phyloP scores from a whole-genome alignment of 2,329 filamentous ascomycete species.

The Sordariomycetes sp. region DNA sequence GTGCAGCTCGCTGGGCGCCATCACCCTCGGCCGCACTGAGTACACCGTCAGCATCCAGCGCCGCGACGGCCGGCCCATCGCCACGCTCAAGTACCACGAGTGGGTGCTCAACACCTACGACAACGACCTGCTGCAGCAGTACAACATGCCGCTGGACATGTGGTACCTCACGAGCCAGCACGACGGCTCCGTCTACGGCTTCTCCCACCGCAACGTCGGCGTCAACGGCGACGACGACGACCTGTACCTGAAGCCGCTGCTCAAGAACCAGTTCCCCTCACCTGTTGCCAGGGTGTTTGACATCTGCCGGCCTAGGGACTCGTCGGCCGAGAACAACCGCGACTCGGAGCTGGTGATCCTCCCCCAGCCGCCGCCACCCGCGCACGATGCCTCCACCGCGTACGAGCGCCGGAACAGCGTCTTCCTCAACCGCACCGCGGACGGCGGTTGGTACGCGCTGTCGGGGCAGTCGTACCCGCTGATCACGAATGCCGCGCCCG shows the following conservation, averaged over 20 bases:
- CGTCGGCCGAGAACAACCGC: conserved; percentile 51
- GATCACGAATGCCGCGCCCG: conserved; percentile 56
- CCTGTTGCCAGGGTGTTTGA: conserved; percentile 87
- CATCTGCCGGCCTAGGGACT: conserved; percentile 62
- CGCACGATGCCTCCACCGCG: conserved; percentile 34
- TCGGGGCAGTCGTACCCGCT: conserved; percentile 80
- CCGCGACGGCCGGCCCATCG: conserved; percentile 63
- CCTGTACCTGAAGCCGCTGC: conserved; percentile 31
- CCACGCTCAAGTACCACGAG: conserved; percentile 85
- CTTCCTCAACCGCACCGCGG: conserved; percentile 77
- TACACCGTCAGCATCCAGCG: conserved; percentile 83
- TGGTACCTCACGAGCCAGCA: conserved; percentile 82
- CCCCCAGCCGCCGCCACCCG: conserved; percentile 67
- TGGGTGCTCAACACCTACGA: conserved; percentile 92
- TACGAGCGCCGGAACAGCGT: conserved; percentile 53
- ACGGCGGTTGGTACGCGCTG: conserved; percentile 89
- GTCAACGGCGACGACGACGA: conserved; percentile 20
- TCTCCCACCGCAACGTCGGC: conserved; percentile 36
- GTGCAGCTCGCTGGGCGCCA: conserved; percentile 68
- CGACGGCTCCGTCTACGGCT: conserved; percentile 67
- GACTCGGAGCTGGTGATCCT: conserved; percentile 63
- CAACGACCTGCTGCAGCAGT: conserved; percentile 75
- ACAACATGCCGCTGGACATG: conserved; percentile 56
- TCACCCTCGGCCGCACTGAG: conserved; percentile 77
- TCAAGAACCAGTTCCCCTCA: conserved; percentile 58